Percentiles rank a stretch among this genome's conserved stretches.
Evolutionary conservation across 805 yeast species (phyloP).

Genomic region (Ogataea nonfermentans): DNA sequence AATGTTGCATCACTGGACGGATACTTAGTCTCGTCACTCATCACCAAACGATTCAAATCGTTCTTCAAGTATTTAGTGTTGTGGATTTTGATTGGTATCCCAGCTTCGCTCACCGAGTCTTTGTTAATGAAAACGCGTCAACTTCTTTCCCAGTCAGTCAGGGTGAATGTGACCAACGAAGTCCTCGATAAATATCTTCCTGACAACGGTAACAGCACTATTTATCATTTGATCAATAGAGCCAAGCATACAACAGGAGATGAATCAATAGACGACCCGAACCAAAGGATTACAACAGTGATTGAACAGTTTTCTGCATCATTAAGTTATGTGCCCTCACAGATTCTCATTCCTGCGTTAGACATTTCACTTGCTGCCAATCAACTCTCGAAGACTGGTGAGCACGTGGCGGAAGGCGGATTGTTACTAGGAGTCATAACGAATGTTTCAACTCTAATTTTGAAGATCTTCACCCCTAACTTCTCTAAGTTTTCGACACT

Average conservation of each 20-base stretch:
- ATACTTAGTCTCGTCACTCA: slow-evolving; percentile 73
- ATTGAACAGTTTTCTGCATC: slow-evolving; percentile 71
- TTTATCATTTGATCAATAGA: slow-evolving; percentile 65
- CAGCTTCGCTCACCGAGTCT: slow-evolving; percentile 79
- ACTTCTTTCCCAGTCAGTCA: slow-evolving; percentile 54
- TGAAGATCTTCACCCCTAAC: slow-evolving; percentile 82
- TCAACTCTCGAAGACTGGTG: slow-evolving; percentile 62
- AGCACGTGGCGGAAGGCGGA: slow-evolving; percentile 76
- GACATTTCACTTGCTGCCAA: slow-evolving; percentile 80
- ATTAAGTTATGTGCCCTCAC: slow-evolving; percentile 74
- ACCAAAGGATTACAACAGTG: slow-evolving; percentile 80
- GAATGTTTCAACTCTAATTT: slow-evolving; percentile 70
- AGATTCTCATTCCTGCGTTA: slow-evolving; percentile 76
- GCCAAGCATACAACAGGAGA: slow-evolving; percentile 12
- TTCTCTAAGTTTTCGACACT: slow-evolving; percentile 77
- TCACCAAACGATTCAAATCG: slow-evolving; percentile 61
- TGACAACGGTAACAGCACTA: slow-evolving; percentile 62
- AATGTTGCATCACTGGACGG: slow-evolving; percentile 89
- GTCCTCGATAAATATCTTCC: slow-evolving; percentile 74
- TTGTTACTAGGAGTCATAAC: slow-evolving; percentile 75
- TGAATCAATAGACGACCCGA: slow-evolving; percentile 61
- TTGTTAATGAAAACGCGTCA: slow-evolving; percentile 60
- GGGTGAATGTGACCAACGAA: slow-evolving; percentile 61
- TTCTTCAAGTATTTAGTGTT: slow-evolving; percentile 61
- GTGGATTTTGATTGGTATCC: slow-evolving; percentile 86